phyloP scores from a whole-genome alignment of 1,284 basidiomycete species.

The Coniferiporia weirii region DNA sequence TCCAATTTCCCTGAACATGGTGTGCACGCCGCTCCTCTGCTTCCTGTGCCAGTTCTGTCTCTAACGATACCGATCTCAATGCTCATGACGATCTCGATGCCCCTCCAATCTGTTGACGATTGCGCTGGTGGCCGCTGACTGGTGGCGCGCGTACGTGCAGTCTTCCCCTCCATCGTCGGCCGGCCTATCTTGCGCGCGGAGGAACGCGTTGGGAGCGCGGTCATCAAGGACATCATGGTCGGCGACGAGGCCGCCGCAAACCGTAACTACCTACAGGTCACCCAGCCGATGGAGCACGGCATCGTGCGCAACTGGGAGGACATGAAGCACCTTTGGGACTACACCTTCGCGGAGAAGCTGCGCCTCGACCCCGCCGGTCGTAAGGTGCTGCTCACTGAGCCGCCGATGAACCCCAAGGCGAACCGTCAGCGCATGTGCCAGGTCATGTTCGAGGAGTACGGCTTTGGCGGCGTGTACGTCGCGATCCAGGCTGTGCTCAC shows the following conservation, averaged over 20 bases:
- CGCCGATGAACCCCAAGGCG: conserved; percentile 98
- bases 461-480: conserved; percentile 93
- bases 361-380: conserved; percentile 81
- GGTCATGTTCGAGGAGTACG: conserved; percentile 99
- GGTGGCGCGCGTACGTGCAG: conserved; percentile 39
- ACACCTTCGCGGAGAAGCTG: conserved; percentile 97
- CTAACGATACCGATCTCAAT: background rate
- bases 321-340: conserved; percentile 98
- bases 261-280: conserved; percentile 93
- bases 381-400: conserved; percentile 95
- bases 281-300: conserved; percentile 99
- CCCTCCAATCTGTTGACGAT: too few species aligned
- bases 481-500: conserved; percentile 99
- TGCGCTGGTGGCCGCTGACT: too few species aligned
- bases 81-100: background rate
- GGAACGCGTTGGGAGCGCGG: conserved; percentile 79
- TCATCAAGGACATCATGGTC: conserved; percentile 97
- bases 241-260: conserved; percentile 94
- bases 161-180: conserved; percentile 96
- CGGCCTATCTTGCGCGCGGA: conserved; percentile 96
- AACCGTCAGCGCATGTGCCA: conserved; percentile 95
- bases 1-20: conserved; percentile 99
- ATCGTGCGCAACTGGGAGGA: conserved; percentile 99
- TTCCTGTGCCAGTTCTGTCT: background rate
- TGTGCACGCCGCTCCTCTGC: conserved; percentile 30